Conservation (phyloP, 169 alveolate species). For the Cryptosporidium canis region DNA sequence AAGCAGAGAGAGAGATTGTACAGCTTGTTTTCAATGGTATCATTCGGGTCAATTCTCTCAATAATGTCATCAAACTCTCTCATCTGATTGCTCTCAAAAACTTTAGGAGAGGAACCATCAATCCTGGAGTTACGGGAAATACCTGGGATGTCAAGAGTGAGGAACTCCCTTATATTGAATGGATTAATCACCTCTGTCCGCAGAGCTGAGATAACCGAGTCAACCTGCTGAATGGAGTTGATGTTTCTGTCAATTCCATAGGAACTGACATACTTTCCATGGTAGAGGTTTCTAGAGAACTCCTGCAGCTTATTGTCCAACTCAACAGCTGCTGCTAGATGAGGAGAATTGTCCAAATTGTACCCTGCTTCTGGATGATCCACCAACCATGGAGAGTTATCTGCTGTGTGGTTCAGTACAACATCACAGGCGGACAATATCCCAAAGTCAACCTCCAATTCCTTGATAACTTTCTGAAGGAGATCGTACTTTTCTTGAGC, state of each 20-base stretch:
- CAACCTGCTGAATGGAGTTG: slow-evolving; percentile 76
- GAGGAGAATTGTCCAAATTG: slow-evolving; percentile 86
- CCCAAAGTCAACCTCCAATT: slow-evolving; percentile 81
- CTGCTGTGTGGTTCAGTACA: slow-evolving; percentile 92
- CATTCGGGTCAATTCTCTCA: neutral
- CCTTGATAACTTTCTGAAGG: slow-evolving; percentile 76
- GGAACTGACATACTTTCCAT: slow-evolving; percentile 77
- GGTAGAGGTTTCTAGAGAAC: slow-evolving; percentile 80
- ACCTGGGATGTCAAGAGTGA: slow-evolving; percentile 33
- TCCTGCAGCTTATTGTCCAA: slow-evolving; percentile 84
- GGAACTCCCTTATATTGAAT: slow-evolving; percentile 75
- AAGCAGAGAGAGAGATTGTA: slow-evolving; percentile 12
- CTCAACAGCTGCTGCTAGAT: slow-evolving; percentile 84
- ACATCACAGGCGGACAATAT: slow-evolving; percentile 88
- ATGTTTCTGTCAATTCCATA: slow-evolving; percentile 81
- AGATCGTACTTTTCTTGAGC: slow-evolving; percentile 13
- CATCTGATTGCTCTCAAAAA: neutral
- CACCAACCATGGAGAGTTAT: slow-evolving; percentile 86
- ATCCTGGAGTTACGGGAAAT: neutral
- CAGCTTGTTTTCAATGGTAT: slow-evolving; percentile 16
- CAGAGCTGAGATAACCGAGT: slow-evolving; percentile 80
- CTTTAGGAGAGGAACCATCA: neutral
- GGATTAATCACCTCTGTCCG: slow-evolving; percentile 75
- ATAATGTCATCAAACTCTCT: slow-evolving; percentile 3
- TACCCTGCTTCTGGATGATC: slow-evolving; percentile 90